These are phyloP conservation scores for Populus hybrid DNA, from an alignment of 441 rosid species.

Conservation along the genomic window DNA sequence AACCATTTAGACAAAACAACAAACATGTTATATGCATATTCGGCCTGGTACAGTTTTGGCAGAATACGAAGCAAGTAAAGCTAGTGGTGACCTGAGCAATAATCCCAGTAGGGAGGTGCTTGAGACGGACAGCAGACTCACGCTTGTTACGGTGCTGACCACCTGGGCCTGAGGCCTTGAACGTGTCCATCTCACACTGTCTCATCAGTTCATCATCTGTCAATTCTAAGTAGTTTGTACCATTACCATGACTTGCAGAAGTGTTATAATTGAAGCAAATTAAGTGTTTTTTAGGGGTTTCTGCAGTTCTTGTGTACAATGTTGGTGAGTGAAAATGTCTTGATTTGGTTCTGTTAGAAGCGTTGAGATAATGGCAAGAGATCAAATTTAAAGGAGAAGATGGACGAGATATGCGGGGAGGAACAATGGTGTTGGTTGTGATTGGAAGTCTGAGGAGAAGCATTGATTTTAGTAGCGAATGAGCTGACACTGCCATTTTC, in stretches of 20 bases:
- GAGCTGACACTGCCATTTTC: neutral
- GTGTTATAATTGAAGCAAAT: constrained; percentile 3
- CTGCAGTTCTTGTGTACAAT: neutral
- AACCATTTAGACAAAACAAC: constrained; percentile 9
- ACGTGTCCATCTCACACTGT: constrained; percentile 69
- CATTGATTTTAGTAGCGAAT: neutral
- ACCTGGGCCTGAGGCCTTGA: constrained; percentile 86
- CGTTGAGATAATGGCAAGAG: neutral
- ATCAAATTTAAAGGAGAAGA: neutral
- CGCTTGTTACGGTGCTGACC: constrained; percentile 99
- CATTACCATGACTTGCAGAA: neutral
- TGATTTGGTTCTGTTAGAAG: neutral
- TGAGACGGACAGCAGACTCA: constrained; percentile 89
- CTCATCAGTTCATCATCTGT: constrained; percentile 74
- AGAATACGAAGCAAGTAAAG: neutral
- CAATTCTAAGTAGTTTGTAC: constrained; percentile 38
- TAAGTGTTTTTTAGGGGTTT: neutral
- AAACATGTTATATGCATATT: constrained; percentile 8
- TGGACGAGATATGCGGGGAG: neutral
- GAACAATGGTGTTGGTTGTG: neutral
- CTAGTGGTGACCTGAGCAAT: constrained; percentile 51
- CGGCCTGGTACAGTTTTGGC: too few relatives aligned
- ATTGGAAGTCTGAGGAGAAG: neutral
- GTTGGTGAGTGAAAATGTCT: neutral
- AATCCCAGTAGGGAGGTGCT: constrained; percentile 81